These are phyloP conservation scores for Manihot esculenta DNA, from an alignment of 441 rosid species.

Conservation along the genomic window DNA sequence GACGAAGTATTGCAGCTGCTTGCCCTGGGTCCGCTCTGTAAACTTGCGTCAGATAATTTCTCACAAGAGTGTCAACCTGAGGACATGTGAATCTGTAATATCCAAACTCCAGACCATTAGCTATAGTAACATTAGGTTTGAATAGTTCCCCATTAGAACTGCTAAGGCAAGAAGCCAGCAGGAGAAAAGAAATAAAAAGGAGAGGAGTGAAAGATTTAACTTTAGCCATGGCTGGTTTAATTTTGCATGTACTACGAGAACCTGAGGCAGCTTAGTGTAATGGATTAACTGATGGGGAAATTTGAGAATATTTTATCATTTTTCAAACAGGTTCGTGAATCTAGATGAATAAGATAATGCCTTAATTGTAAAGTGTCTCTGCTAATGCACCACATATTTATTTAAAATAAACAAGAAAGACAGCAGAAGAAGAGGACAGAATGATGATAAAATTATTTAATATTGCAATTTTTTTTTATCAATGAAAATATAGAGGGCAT, in stretches of 20 bases:
- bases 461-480: no score
- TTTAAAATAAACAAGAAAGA: no score
- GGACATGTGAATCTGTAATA: conserved; percentile 61
- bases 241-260: background rate
- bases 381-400: no score
- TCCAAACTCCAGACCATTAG: conserved; percentile 53
- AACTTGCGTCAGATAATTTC: conserved; percentile 49
- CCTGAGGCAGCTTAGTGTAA: background rate
- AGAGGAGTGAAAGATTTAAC: conserved; percentile 18
- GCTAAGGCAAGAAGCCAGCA: conserved; percentile 20
- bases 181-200: conserved; percentile 26
- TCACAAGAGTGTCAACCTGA: conserved; percentile 46
- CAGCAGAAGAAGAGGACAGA: no score
- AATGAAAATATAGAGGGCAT: no score
- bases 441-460: no score
- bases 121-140: conserved; percentile 32
- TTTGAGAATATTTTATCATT: no score
- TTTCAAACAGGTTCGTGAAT: no score
- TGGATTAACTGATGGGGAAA: no score
- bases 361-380: no score
- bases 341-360: no score
- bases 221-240: background rate
- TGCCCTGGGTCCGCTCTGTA: conserved; percentile 60
- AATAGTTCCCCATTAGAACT: conserved; percentile 13
- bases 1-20: conserved; percentile 81